These are phyloP conservation scores for Serendipita vermifera DNA, from an alignment of 768 basidiomycete species.

Conservation along the genomic window DNA sequence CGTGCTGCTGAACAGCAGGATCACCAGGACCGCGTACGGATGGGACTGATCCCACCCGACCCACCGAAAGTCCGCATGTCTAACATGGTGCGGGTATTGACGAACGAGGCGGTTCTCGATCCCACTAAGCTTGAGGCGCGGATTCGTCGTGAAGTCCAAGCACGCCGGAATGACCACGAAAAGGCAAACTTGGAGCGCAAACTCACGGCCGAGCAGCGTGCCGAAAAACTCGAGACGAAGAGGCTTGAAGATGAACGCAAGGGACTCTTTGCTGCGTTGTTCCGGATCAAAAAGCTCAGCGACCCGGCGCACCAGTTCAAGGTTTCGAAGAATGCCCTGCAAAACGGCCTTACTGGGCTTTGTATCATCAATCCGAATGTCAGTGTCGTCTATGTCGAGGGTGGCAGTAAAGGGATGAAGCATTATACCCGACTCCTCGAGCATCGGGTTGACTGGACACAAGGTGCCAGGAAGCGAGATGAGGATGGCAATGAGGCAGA, in stretches of 20 bases:
- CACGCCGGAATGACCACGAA: conserved; percentile 78
- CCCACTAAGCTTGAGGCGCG: conserved; percentile 95
- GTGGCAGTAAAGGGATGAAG: conserved; percentile 70
- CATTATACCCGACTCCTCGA: conserved; percentile 82
- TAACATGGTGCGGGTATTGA: conserved; percentile 96
- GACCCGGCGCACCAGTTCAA: conserved; percentile 93
- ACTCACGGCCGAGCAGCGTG: conserved; percentile 77
- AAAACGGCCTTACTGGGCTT: conserved; percentile 72
- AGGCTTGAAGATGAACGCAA: conserved; percentile 80
- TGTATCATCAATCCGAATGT: conserved; percentile 86
- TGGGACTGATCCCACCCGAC: conserved; percentile 93
- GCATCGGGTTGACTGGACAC: conserved; percentile 86
- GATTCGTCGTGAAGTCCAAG: conserved; percentile 84
- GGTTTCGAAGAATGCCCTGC: conserved; percentile 92
- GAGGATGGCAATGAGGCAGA: conserved; percentile 34
- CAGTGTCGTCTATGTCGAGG: conserved; percentile 88
- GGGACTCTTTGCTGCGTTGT: conserved; percentile 71
- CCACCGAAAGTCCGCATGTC: conserved; percentile 91
- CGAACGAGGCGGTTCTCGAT: conserved; percentile 92
- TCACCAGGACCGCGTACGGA: conserved; percentile 84
- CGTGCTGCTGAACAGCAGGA: conserved; percentile 84
- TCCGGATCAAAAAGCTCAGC: conserved; percentile 80
- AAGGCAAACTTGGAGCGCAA: conserved; percentile 89
- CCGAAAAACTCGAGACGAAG: conserved; percentile 77
- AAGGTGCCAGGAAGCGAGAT: conserved; percentile 67